Conservation (phyloP, 2,329 filamentous ascomycete species). For the Colletotrichum sp. region DNA sequence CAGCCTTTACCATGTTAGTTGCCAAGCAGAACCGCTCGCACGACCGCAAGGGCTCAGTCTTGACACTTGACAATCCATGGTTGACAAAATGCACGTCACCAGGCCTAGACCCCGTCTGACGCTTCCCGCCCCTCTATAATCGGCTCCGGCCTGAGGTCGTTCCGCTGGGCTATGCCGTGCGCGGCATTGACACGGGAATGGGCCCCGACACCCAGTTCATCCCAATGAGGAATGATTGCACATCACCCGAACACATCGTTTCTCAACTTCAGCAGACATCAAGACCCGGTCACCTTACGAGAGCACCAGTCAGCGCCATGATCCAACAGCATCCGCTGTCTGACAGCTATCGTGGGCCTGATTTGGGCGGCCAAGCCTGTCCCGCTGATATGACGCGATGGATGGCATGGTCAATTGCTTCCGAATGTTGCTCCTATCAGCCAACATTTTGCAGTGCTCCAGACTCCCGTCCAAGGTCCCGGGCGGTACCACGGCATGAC, state of each 20-base stretch:
- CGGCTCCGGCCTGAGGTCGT: background rate
- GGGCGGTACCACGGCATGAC: background rate
- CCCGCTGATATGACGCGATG: background rate
- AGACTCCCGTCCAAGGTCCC: background rate
- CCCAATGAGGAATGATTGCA: background rate
- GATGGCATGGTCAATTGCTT: background rate
- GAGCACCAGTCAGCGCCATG: background rate
- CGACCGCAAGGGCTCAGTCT: background rate
- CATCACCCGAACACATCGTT: background rate
- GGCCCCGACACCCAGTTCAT: background rate
- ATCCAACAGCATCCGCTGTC: background rate
- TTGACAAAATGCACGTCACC: background rate
- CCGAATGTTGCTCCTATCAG: background rate
- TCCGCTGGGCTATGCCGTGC: background rate
- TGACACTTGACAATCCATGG: background rate
- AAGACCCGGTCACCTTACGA: background rate
- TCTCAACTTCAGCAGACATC: background rate
- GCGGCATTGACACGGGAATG: slow-evolving; percentile 3
- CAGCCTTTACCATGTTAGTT: background rate
- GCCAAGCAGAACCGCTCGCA: background rate
- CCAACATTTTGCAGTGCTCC: background rate
- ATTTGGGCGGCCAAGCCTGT: background rate
- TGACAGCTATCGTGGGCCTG: background rate
- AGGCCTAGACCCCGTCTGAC: background rate
- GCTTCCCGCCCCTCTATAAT: background rate